Evolutionary conservation across 176 grass and related monocot species (phyloP).

Genomic region (Triticum urartu): DNA sequence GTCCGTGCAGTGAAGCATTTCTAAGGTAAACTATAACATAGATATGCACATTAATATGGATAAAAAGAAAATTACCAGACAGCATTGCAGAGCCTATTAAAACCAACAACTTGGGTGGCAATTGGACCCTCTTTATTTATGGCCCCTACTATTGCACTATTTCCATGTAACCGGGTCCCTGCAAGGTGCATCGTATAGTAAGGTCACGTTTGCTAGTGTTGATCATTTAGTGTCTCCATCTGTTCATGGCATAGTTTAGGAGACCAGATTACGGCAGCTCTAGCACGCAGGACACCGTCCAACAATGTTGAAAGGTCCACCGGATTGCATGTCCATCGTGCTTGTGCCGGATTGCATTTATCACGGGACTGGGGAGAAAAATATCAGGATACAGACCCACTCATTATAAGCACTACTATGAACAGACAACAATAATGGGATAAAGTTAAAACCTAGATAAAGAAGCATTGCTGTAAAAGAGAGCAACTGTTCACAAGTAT

Average conservation of each 20-base stretch:
- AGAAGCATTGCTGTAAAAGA: not conserved
- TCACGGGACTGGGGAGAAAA: not conserved
- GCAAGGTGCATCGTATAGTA: conserved; percentile 25
- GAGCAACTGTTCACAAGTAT: conserved; percentile 3
- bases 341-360: conserved; percentile 38
- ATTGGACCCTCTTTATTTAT: conserved; percentile 39
- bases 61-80: conserved; percentile 27
- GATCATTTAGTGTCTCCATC: conserved; percentile 14
- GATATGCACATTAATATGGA: conserved; percentile 12
- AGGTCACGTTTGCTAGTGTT: conserved; percentile 36
- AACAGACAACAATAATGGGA: conserved; percentile 21
- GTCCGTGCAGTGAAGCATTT: conserved; percentile 26
- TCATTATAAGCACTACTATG: not conserved
- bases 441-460: conserved; percentile 23
- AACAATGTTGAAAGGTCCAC: conserved; percentile 30
- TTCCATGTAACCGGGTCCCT: conserved; percentile 23
- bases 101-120: conserved; percentile 35
- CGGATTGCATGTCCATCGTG: not conserved
- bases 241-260: conserved; percentile 26
- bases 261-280: conserved; percentile 33
- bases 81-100: conserved; percentile 18
- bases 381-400: not conserved
- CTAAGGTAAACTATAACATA: conserved; percentile 24
- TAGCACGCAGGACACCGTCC: not conserved
- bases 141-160: conserved; percentile 32